Base-by-base conservation (phyloP, 1,284 basidiomycete genomes). In the Cystobasidiaceae sp. region DNA sequence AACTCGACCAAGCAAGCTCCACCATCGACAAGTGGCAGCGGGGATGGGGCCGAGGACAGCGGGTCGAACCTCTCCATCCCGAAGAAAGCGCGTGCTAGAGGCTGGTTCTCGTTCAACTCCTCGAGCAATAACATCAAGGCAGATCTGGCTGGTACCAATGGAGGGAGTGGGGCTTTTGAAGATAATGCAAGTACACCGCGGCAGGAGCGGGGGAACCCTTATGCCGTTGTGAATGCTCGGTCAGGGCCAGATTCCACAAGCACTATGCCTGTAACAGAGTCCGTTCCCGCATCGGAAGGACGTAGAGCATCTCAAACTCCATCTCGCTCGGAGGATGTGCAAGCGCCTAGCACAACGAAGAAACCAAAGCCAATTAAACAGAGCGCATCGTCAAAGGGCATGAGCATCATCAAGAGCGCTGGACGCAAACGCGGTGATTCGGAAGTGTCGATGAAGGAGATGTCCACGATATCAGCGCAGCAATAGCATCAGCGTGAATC, bases 361-460 rank as follows among this genome's bases (percentile, higher is more conserved):
- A 23, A 37, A 44, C 11, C 37, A 8, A 56, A 56, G 41, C 41
- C 41, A 33, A 43, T 21, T 9, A 56, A 56, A 56, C 54, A 43
- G 25, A 32, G 54, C 41, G 41, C 41, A 13, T n/a, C 54, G 9
- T 43, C 39, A 9, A 56, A 56, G n/a, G 54, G 54, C 6, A 43
- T 56, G 15, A 56, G 41, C 25, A 54, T 64, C 28, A 28, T 55
- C 32, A 54, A 33, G n/a, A 44, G 28, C 21, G 51, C 51, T 27
- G 61, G 61, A 9, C 44, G 61, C 23, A 64, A 56, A 27, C 44
- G 61, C 19, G 61, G 61, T 8, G 61, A 64, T 56, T 64, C 61
- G 0, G 61, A 64, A 43, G 61, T 64, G 15, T 64, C 61, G 25
- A 54, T 64, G 51, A 64, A 64, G 51, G 61, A 64, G 7, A 64